phyloP scores from a whole-genome alignment of 2,329 filamentous ascomycete genomes.

The Nemania sp. region DNA sequence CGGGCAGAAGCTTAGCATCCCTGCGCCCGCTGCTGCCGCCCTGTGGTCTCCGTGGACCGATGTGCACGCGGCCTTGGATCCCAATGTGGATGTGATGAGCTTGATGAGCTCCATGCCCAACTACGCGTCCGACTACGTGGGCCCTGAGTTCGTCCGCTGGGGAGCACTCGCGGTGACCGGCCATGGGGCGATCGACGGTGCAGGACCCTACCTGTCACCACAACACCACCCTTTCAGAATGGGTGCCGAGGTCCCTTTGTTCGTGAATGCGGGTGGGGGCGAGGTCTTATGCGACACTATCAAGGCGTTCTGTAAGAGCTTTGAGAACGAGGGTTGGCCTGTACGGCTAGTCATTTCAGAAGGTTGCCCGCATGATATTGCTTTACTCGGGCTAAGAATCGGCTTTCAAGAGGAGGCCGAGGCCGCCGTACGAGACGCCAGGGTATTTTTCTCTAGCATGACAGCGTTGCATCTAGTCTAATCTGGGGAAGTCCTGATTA shows the following conservation, averaged over 20 bases:
- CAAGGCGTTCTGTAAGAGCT: conserved; percentile 17
- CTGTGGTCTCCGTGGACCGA: conserved; percentile 50
- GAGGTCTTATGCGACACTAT: conserved; percentile 32
- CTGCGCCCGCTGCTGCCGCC: conserved; percentile 41
- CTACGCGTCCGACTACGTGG: conserved; percentile 33
- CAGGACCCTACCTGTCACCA: conserved; percentile 33
- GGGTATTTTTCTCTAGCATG: conserved; percentile 27
- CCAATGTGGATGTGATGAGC: not conserved
- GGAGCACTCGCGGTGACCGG: conserved; percentile 23
- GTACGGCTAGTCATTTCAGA: conserved; percentile 27
- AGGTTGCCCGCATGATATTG: conserved; percentile 33
- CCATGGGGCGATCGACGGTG: conserved; percentile 23
- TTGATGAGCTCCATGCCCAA: conserved; percentile 28
- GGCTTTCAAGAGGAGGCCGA: conserved; percentile 31
- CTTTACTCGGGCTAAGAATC: conserved; percentile 25
- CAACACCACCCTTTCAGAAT: conserved; percentile 33
- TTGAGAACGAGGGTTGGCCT: conserved; percentile 19
- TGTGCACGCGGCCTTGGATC: conserved; percentile 34
- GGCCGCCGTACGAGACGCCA: conserved; percentile 28
- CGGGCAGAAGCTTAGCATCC: conserved; percentile 38
- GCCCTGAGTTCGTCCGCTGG: conserved; percentile 28
- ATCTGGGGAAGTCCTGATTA: not conserved
- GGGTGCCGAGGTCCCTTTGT: conserved; percentile 24
- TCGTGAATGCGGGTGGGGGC: conserved; percentile 23
- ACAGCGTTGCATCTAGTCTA: conserved; percentile 26